A percentile compares a stretch with the other conserved stretches of the same genome.
phyloP scores from a whole-genome alignment of 2,329 filamentous ascomycete species.

The Trichoderma sp. region DNA sequence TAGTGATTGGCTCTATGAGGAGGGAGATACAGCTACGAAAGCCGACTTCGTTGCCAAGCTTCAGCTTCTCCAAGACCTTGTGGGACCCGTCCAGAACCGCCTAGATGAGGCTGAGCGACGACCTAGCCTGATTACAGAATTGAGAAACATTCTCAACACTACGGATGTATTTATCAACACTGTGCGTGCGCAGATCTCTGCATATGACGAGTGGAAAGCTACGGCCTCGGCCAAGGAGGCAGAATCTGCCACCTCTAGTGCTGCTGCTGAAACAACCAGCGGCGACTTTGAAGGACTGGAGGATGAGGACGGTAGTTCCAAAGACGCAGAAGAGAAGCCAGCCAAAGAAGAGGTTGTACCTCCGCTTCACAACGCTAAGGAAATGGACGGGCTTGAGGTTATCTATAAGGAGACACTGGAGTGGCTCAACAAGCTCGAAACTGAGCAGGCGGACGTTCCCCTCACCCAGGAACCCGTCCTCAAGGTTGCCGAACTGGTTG shows the following conservation, averaged over 20 bases:
- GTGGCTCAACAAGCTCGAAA: slow-evolving; percentile 74
- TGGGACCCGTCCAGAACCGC: slow-evolving; percentile 72
- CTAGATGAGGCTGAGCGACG: slow-evolving; percentile 69
- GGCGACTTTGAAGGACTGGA: slow-evolving; percentile 73
- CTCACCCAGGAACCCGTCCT: slow-evolving; percentile 72
- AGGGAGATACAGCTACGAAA: slow-evolving; percentile 71
- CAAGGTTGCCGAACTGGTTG: slow-evolving; percentile 66
- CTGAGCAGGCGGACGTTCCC: slow-evolving; percentile 67
- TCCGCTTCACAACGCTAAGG: slow-evolving; percentile 68
- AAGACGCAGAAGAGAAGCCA: slow-evolving; percentile 44
- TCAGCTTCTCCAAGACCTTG: slow-evolving; percentile 72
- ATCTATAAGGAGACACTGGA: slow-evolving; percentile 59
- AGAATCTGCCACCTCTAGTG: slow-evolving; percentile 41
- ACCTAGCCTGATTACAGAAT: slow-evolving; percentile 62
- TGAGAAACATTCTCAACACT: slow-evolving; percentile 69
- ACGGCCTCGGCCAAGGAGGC: slow-evolving; percentile 45
- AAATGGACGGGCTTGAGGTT: slow-evolving; percentile 63
- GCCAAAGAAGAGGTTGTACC: slow-evolving; percentile 52
- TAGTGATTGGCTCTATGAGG: slow-evolving; percentile 89
- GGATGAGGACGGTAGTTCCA: slow-evolving; percentile 56
- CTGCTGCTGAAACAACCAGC: slow-evolving; percentile 47
- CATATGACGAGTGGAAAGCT: slow-evolving; percentile 61
- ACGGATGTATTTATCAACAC: slow-evolving; percentile 67
- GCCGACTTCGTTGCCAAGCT: slow-evolving; percentile 73
- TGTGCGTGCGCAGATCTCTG: slow-evolving; percentile 66